phyloP scores from a whole-genome alignment of 345 rosid genomes.

The Eucalyptus pauciflora region DNA sequence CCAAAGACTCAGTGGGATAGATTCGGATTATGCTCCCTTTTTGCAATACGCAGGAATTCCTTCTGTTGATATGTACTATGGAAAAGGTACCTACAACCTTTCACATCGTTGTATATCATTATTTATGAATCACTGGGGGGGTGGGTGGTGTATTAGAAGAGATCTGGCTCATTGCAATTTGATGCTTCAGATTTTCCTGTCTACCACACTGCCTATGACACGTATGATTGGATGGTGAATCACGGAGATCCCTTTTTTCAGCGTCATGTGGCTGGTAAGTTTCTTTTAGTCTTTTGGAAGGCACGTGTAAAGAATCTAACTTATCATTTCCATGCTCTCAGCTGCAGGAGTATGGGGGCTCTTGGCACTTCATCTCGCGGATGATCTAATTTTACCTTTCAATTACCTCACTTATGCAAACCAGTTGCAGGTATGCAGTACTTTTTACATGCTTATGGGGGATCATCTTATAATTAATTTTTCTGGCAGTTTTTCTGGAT shows the following conservation, averaged over 20 bases:
- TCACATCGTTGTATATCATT: not conserved
- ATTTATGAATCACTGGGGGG: not conserved
- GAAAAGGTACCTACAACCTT: slow-evolving; percentile 44
- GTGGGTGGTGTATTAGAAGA: not conserved
- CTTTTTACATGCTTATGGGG: not conserved
- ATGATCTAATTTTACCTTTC: slow-evolving; percentile 72
- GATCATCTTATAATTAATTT: not conserved
- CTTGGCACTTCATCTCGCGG: slow-evolving; percentile 63
- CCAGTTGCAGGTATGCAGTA: slow-evolving; percentile 20
- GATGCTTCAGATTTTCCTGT: slow-evolving; percentile 67
- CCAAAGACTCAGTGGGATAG: slow-evolving; percentile 69
- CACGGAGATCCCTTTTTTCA: slow-evolving; percentile 70
- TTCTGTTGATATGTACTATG: slow-evolving; percentile 80
- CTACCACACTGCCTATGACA: slow-evolving; percentile 89
- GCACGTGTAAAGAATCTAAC: not conserved
- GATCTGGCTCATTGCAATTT: not conserved
- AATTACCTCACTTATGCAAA: slow-evolving; percentile 56
- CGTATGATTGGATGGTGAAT: slow-evolving; percentile 70
- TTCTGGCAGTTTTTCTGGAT: not conserved
- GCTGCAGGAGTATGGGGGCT: slow-evolving; percentile 93
- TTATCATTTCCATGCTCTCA: slow-evolving; percentile 4
- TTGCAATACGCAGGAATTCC: slow-evolving; percentile 91
- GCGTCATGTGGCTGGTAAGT: slow-evolving; percentile 84
- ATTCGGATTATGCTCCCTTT: slow-evolving; percentile 95
- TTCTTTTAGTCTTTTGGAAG: not conserved